Evolutionary conservation across 805 yeast species (phyloP).

Genomic region (Candida awuae): DNA sequence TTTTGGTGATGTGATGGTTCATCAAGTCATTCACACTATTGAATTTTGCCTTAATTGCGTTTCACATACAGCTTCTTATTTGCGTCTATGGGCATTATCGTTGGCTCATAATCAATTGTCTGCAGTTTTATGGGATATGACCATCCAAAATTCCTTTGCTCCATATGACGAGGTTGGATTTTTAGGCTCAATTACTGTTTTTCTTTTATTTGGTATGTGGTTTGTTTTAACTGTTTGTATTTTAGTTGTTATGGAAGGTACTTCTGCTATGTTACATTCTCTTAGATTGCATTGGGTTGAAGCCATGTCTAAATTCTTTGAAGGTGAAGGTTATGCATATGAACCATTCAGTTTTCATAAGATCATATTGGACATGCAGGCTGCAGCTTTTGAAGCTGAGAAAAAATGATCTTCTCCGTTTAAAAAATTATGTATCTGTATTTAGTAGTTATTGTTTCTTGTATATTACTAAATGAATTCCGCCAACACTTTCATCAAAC

Average conservation of each 20-base stretch:
- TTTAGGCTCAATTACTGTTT: conserved; percentile 49
- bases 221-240: conserved; percentile 61
- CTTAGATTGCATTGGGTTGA: conserved; percentile 78
- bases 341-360: conserved; percentile 50
- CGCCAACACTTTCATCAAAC: too few species aligned
- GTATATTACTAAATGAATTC: not conserved
- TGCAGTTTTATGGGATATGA: conserved; percentile 69
- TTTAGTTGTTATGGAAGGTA: conserved; percentile 73
- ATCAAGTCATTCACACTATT: conserved; percentile 74
- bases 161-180: conserved; percentile 40
- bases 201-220: conserved; percentile 66
- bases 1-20: conserved; percentile 67
- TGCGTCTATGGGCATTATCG: conserved; percentile 73
- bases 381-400: conserved; percentile 9
- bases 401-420: not conserved
- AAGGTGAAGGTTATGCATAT: conserved; percentile 66
- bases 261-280: conserved; percentile 77
- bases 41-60: conserved; percentile 76
- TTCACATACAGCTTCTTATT: conserved; percentile 71
- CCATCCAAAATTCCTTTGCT: conserved; percentile 51
- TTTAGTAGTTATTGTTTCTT: not conserved
- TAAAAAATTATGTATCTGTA: not conserved
- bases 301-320: conserved; percentile 71
- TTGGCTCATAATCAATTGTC: conserved; percentile 76
- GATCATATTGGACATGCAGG: conserved; percentile 17